These are phyloP conservation scores for Eucalyptus marginata DNA, from an alignment of 345 rosid genomes.

Conservation along the genomic window DNA sequence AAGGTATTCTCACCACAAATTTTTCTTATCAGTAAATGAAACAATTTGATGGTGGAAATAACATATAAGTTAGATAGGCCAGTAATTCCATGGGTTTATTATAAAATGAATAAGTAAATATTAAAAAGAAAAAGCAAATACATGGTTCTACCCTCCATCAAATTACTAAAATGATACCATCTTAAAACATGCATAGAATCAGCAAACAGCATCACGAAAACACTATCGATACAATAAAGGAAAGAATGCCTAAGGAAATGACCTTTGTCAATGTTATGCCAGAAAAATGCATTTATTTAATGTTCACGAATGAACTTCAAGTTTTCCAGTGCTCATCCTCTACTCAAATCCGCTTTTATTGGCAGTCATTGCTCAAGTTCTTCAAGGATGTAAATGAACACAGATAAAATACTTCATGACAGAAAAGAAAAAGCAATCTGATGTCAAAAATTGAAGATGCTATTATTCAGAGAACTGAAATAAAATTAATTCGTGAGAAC, in stretches of 20 bases:
- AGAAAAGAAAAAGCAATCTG: not conserved
- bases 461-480: not conserved
- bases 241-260: not conserved
- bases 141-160: not conserved
- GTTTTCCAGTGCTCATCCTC: not conserved
- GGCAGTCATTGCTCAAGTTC: not conserved
- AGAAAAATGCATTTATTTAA: not conserved
- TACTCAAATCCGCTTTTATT: not conserved
- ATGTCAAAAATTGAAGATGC: not conserved
- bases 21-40: not conserved
- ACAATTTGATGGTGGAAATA: not conserved
- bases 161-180: not conserved
- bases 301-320: not conserved
- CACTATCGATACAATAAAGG: not conserved
- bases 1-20: not conserved
- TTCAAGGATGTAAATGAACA: not conserved
- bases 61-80: not conserved
- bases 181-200: not conserved
- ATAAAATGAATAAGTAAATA: not conserved
- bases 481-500: not conserved
- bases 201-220: not conserved
- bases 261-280: not conserved
- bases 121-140: not conserved
- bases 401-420: not conserved
- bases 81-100: not conserved